phyloP scores from a whole-genome alignment of 352 stramenopile species.

The Globisporangium parvum region DNA sequence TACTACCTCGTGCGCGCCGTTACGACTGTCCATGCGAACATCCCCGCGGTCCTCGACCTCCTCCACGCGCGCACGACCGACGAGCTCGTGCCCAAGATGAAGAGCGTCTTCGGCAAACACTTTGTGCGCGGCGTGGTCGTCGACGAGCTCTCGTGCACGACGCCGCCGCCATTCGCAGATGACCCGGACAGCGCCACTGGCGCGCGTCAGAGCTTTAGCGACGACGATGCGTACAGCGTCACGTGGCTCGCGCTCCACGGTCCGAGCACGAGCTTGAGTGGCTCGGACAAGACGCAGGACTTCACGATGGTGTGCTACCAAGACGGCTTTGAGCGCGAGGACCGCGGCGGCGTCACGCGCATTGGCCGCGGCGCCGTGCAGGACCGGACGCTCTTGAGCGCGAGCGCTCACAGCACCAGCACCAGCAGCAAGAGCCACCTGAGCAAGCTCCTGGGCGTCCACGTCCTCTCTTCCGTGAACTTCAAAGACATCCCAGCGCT shows the following conservation, averaged over 20 bases:
- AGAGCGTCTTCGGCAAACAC: conserved; percentile 52
- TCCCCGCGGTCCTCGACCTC: conserved; percentile 39
- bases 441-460: conserved; percentile 42
- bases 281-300: conserved; percentile 37
- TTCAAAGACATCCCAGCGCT: conserved; percentile 56
- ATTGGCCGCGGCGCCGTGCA: conserved; percentile 18
- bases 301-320: conserved; percentile 74
- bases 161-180: conserved; percentile 37
- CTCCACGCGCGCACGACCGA: conserved; percentile 39
- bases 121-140: conserved; percentile 45
- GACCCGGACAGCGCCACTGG: conserved; percentile 19
- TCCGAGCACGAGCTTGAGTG: conserved; percentile 23
- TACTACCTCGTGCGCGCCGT: conserved; percentile 65
- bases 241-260: conserved; percentile 58
- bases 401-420: conserved; percentile 1
- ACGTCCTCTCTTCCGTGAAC: conserved; percentile 56
- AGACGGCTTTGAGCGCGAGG: conserved; percentile 46
- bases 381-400: conserved; percentile 12
- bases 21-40: conserved; percentile 41
- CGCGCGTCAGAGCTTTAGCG: conserved; percentile 25
- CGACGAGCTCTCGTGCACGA: conserved; percentile 56
- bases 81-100: conserved; percentile 45
- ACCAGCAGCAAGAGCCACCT: conserved; percentile 1
- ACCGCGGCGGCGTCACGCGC: conserved; percentile 17
- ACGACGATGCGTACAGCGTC: conserved; percentile 66